Conservation (phyloP, 2,329 filamentous ascomycete species). For the Penicillium sp. region DNA sequence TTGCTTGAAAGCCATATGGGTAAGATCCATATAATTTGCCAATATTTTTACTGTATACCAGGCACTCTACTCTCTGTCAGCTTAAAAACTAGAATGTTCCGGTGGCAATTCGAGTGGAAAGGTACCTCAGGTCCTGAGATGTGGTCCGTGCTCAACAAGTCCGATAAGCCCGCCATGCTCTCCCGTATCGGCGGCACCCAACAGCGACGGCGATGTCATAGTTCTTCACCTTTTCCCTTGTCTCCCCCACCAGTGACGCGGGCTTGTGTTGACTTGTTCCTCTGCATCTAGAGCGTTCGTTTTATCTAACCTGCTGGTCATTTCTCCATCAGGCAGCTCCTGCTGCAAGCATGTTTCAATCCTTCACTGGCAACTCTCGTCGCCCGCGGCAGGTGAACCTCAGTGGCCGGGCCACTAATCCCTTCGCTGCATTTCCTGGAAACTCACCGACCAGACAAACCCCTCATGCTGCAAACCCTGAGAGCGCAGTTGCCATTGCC, state of each 20-base stretch:
- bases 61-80: neutral
- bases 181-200: constrained; percentile 16
- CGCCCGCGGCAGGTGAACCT: constrained; percentile 91
- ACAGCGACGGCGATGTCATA: constrained; percentile 27
- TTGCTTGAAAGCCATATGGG: too few relatives aligned
- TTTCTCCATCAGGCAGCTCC: constrained; percentile 6
- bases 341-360: constrained; percentile 70
- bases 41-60: neutral
- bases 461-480: constrained; percentile 60
- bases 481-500: constrained; percentile 77
- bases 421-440: constrained; percentile 63
- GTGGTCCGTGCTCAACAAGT: constrained; percentile 18
- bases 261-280: constrained; percentile 18
- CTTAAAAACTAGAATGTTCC: neutral
- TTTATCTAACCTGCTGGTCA: constrained; percentile 3
- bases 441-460: constrained; percentile 54
- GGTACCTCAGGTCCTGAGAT: neutral
- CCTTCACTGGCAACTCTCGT: constrained; percentile 84
- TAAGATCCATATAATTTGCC: neutral
- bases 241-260: constrained; percentile 17
- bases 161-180: constrained; percentile 25
- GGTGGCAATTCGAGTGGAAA: constrained; percentile 13
- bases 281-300: constrained; percentile 12
- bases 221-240: constrained; percentile 20
- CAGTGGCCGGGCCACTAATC: constrained; percentile 77